These are phyloP conservation scores for Aspergillus asperescens DNA, from an alignment of 495 filamentous ascomycete species.

Conservation along the genomic window DNA sequence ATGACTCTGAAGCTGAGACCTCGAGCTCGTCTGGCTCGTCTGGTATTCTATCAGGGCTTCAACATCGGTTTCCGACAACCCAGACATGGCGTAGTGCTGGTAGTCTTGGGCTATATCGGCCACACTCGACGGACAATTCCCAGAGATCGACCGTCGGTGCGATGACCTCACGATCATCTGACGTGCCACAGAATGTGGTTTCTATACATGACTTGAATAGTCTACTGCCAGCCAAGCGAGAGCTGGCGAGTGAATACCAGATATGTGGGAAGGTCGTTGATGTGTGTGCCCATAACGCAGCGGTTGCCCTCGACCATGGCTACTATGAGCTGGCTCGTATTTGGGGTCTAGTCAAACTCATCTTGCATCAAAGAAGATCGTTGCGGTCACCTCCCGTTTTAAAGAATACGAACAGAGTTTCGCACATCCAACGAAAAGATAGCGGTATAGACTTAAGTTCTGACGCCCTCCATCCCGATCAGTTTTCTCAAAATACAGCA, in stretches of 20 bases:
- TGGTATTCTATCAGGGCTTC: slow-evolving; percentile 45
- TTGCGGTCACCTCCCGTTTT: slow-evolving; percentile 42
- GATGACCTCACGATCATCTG: slow-evolving; percentile 30
- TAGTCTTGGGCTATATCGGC: slow-evolving; percentile 41
- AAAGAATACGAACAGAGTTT: slow-evolving; percentile 51
- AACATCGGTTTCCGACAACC: slow-evolving; percentile 46
- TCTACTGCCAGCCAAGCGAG: slow-evolving; percentile 68
- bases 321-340: slow-evolving; percentile 70
- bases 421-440: slow-evolving; percentile 25
- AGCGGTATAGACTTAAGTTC: slow-evolving; percentile 33
- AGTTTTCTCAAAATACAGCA: slow-evolving; percentile 3
- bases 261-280: slow-evolving; percentile 76
- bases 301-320: slow-evolving; percentile 68
- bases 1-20: slow-evolving; percentile 60
- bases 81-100: slow-evolving; percentile 51
- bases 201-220: slow-evolving; percentile 64
- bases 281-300: slow-evolving; percentile 78
- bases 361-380: slow-evolving; percentile 68
- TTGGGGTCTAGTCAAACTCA: slow-evolving; percentile 74
- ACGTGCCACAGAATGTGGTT: slow-evolving; percentile 50
- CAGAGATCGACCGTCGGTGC: slow-evolving; percentile 50
- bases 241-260: slow-evolving; percentile 70
- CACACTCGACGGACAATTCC: slow-evolving; percentile 48
- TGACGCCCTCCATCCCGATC: slow-evolving; percentile 19
- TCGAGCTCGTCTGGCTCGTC: slow-evolving; percentile 70